These are phyloP conservation scores for Boletus vermiculosoides DNA, from an alignment of 768 basidiomycete genomes.

Conservation along the genomic window DNA sequence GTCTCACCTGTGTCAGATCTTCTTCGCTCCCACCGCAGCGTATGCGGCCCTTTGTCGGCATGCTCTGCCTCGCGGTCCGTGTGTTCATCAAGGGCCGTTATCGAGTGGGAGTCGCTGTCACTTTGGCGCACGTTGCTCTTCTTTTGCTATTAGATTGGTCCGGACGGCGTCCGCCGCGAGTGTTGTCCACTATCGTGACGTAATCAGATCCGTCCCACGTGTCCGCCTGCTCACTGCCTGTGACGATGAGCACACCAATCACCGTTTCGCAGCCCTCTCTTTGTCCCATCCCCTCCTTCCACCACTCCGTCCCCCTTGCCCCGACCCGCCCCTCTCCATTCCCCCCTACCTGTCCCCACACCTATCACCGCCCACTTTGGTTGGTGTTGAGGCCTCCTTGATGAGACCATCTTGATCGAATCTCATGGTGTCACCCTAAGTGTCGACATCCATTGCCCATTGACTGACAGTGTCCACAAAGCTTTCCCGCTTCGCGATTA, in stretches of 20 bases:
- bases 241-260: conserved; percentile 22
- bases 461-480: no score
- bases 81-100: conserved; percentile 10
- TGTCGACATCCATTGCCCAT: no score
- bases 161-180: conserved; percentile 13
- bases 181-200: conserved; percentile 6
- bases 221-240: conserved; percentile 15
- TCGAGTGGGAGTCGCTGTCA: conserved; percentile 14
- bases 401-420: no score
- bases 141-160: conserved; percentile 12
- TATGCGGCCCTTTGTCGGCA: conserved; percentile 9
- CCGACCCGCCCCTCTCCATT: conserved; percentile 1
- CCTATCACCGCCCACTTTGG: no score
- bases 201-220: conserved; percentile 15
- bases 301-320: neutral
- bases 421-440: no score
- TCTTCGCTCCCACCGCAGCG: conserved; percentile 17
- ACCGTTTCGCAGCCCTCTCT: neutral
- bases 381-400: no score
- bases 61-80: conserved; percentile 6
- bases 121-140: neutral
- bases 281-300: neutral
- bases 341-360: neutral
- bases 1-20: conserved; percentile 7
- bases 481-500: no score